Conservation (phyloP, 2,329 filamentous ascomycete genomes). For the Fusarium pseudograminearum region DNA sequence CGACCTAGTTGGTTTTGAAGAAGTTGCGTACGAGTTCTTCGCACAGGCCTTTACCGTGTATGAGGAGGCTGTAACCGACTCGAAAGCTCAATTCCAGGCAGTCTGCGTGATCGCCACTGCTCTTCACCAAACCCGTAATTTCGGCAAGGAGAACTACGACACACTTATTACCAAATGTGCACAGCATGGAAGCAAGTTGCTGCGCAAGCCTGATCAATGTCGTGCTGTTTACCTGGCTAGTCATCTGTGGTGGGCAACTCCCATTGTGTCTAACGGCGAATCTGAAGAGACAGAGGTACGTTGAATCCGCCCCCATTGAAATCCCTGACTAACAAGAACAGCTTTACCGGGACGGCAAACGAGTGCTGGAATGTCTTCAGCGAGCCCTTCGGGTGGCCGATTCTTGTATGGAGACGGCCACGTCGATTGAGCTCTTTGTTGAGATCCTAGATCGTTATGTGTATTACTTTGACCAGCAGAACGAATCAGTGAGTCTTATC, state of each 20-base stretch:
- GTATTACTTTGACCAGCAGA: conserved; percentile 99
- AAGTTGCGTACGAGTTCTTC: conserved; percentile 98
- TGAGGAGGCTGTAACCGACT: conserved; percentile 95
- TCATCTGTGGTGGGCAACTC: conserved; percentile 97
- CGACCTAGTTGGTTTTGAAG: conserved; percentile 90
- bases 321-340: conserved; percentile 54
- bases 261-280: conserved; percentile 80
- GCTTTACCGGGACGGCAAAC: conserved; percentile 97
- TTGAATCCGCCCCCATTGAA: conserved; percentile 46
- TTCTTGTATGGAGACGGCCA: conserved; percentile 98
- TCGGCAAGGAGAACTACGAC: conserved; percentile 97
- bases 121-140: conserved; percentile 88
- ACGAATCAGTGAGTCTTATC: conserved; percentile 79
- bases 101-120: conserved; percentile 94
- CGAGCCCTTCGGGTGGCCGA: conserved; percentile 95
- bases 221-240: conserved; percentile 96
- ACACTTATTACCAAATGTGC: conserved; percentile 98
- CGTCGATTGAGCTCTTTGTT: conserved; percentile 97
- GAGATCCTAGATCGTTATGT: conserved; percentile 98
- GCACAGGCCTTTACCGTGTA: conserved; percentile 98
- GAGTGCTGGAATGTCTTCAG: conserved; percentile 95
- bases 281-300: conserved; percentile 81
- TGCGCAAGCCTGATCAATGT: conserved; percentile 98
- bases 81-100: conserved; percentile 96
- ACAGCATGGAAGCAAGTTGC: conserved; percentile 92